Conservation (phyloP, 345 rosid species). For the Cochlearia excelsa region DNA sequence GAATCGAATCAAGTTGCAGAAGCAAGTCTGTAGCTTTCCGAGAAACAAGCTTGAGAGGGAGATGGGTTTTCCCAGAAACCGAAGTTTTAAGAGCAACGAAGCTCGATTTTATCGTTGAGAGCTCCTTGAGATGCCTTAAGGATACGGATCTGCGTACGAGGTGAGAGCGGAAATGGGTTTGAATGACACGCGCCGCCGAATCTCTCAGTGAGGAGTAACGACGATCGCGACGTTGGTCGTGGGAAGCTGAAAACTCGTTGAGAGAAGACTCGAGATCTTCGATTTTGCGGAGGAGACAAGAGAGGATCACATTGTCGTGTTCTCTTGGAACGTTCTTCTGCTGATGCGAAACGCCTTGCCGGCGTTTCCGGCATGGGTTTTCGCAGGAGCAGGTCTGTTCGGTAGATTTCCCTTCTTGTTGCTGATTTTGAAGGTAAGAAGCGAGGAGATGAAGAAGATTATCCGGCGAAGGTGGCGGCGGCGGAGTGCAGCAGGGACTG, state of each 20-base stretch:
- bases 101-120: slow-evolving; percentile 57
- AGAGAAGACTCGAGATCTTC: slow-evolving; percentile 48
- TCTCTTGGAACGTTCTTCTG: slow-evolving; percentile 21
- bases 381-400: slow-evolving; percentile 3
- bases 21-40: slow-evolving; percentile 56
- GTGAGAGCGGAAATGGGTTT: slow-evolving; percentile 62
- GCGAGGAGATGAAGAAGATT: slow-evolving; percentile 51
- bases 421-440: slow-evolving; percentile 44
- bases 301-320: slow-evolving; percentile 8
- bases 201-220: slow-evolving; percentile 46
- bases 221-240: background rate
- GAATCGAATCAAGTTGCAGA: slow-evolving; percentile 61
- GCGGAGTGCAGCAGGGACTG: slow-evolving; percentile 13
- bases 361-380: background rate
- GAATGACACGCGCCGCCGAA: slow-evolving; percentile 72
- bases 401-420: background rate
- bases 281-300: slow-evolving; percentile 43
- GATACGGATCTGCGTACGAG: slow-evolving; percentile 69
- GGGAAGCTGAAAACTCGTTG: slow-evolving; percentile 27
- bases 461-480: slow-evolving; percentile 40
- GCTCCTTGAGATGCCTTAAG: slow-evolving; percentile 68
- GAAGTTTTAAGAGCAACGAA: slow-evolving; percentile 57
- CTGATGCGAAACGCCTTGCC: slow-evolving; percentile 13
- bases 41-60: slow-evolving; percentile 45
- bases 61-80: slow-evolving; percentile 45